Conservation (phyloP, 1,284 basidiomycete species). For the Paramarasmius palmivorus region DNA sequence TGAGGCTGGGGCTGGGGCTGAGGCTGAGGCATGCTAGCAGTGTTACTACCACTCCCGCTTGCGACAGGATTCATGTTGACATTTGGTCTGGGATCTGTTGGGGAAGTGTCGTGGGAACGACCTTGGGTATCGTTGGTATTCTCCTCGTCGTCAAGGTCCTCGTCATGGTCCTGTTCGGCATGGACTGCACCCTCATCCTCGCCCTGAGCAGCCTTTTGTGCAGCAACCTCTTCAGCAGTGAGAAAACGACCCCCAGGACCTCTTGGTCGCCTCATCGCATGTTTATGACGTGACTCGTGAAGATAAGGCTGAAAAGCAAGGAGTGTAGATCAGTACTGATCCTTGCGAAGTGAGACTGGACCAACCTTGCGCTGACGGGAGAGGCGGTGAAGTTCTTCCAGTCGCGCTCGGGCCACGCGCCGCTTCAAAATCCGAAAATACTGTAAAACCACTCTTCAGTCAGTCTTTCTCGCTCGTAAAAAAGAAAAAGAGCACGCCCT, state of each 20-base stretch:
- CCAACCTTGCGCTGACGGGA: slow-evolving; percentile 88
- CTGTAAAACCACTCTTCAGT: no score
- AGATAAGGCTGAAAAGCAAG: slow-evolving; percentile 79
- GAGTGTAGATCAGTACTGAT: slow-evolving; percentile 1
- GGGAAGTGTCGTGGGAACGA: slow-evolving; percentile 12
- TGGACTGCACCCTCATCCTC: slow-evolving; percentile 31
- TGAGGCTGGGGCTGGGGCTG: slow-evolving; percentile 21
- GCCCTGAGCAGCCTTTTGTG: slow-evolving; percentile 53
- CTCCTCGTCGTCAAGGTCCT: slow-evolving; percentile 41
- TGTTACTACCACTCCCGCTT: slow-evolving; percentile 4
- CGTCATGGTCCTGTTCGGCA: slow-evolving; percentile 34
- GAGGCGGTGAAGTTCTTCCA: slow-evolving; percentile 90
- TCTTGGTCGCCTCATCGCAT: slow-evolving; percentile 94
- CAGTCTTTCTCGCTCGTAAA: no score
- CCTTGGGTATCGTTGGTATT: slow-evolving; percentile 26
- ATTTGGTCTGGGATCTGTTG: background rate
- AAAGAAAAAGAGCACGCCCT: no score
- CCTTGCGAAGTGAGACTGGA: slow-evolving; percentile 11
- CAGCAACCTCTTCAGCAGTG: slow-evolving; percentile 91
- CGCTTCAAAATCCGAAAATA: slow-evolving; percentile 96
- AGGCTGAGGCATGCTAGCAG: background rate
- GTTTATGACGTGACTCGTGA: slow-evolving; percentile 96
- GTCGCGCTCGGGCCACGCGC: slow-evolving; percentile 80
- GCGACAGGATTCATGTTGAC: slow-evolving; percentile 9
- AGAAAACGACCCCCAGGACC: slow-evolving; percentile 97